These are phyloP conservation scores for Meripilus lineatus DNA, from an alignment of 1,284 basidiomycete genomes.

Conservation along the genomic window DNA sequence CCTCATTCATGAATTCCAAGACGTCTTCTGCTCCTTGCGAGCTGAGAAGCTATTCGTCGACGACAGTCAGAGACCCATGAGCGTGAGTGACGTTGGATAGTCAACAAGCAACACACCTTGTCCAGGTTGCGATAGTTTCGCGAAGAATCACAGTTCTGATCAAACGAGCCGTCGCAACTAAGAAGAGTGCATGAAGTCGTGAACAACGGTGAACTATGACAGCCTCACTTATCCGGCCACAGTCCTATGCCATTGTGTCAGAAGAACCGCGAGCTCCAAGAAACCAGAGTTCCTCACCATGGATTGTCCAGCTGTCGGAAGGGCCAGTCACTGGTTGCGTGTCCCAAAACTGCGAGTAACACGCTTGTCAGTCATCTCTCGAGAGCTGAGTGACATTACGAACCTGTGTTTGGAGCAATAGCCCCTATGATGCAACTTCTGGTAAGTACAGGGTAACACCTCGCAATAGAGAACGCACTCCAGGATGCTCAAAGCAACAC, in stretches of 20 bases:
- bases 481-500: slow-evolving; percentile 33
- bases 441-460: not conserved
- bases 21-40: slow-evolving; percentile 55
- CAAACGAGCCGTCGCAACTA: slow-evolving; percentile 68
- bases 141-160: slow-evolving; percentile 58
- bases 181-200: slow-evolving; percentile 3
- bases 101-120: slow-evolving; percentile 31
- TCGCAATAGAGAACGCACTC: slow-evolving; percentile 19
- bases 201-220: not conserved
- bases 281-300: slow-evolving; percentile 40
- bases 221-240: slow-evolving; percentile 63
- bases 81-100: not conserved
- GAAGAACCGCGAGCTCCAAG: slow-evolving; percentile 6
- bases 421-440: slow-evolving; percentile 38
- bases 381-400: slow-evolving; percentile 1
- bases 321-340: slow-evolving; percentile 58
- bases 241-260: slow-evolving; percentile 38
- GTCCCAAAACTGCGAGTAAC: slow-evolving; percentile 24
- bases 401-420: slow-evolving; percentile 62
- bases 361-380: not conserved
- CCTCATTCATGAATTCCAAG: slow-evolving; percentile 62
- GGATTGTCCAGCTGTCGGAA: slow-evolving; percentile 68
- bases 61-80: too few species aligned
- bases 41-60: slow-evolving; percentile 52
- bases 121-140: slow-evolving; percentile 57